Evolutionary conservation across 2,329 filamentous ascomycete genomes (phyloP), one percentile per base, ranked within the genome.

Genomic region (Drechslerella dactyloides): DNA sequence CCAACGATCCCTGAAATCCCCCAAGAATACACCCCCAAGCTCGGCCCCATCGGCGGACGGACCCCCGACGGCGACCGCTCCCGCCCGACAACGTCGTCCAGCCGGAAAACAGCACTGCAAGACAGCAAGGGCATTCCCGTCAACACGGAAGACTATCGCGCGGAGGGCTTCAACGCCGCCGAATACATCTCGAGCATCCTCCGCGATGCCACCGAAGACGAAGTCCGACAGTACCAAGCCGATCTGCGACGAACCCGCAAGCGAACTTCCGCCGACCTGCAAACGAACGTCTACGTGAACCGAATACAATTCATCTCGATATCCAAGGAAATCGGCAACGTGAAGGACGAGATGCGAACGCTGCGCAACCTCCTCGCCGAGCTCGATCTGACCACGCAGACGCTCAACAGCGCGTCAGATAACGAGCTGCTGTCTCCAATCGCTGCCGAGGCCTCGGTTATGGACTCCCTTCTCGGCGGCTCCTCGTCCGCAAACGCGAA

Each of bases 221-320:
- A 96, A 75, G 96, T 97, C 69, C 86, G 86, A 74, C 88, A 90
- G 57, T 97, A 90, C 78, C 90, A 96, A 78, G 83, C 85, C 55
- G 87, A 87, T 21, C 82, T 97, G 48, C 87, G 87, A 74, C 89
- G 89, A 76, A 83, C 94, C 64, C 93, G 93, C 80, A 85, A 85
- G 75, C 86, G 90, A 63, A 92, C 91, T 7, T 89, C 89, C 3
- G 85, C 87, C 54, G 93, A 97, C 76, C 83, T 99, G 21, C 93
- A 97, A 80, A 91, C 96, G 78, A 97, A 93, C 80, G 90, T 99
- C 56, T 93, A 96, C 80, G 93, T 97, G 80, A 99, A 99, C 80
- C 88, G 94, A 54, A 96, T 91, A 0, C 94, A 97, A 78, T 99
- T 99, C 78, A 97, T 99, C 83, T 96, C 96, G 80, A 97, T 99